Evolutionary conservation across 352 stramenopile genomes (phyloP).

Genomic region (Pythium sukuiense): DNA sequence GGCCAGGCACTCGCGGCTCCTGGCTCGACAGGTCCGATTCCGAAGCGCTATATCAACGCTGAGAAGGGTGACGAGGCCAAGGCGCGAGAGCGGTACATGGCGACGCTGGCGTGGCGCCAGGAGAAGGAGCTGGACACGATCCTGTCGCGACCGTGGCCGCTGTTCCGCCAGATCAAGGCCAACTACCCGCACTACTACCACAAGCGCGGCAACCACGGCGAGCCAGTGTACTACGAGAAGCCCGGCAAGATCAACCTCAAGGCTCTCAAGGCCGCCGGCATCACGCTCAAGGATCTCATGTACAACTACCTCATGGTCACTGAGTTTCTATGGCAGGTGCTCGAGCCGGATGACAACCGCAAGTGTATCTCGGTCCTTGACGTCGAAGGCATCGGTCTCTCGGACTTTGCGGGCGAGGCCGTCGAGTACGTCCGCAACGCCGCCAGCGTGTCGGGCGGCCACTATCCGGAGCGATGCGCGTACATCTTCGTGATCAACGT

Average conservation of each 20-base stretch:
- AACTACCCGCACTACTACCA: constrained; percentile 92
- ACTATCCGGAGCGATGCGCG: constrained; percentile 93
- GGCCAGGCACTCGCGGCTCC: constrained; percentile 9
- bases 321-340: constrained; percentile 84
- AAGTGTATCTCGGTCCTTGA: constrained; percentile 87
- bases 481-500: constrained; percentile 96
- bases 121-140: constrained; percentile 83
- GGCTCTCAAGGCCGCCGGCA: constrained; percentile 70
- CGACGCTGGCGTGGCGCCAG: constrained; percentile 75
- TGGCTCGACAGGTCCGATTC: constrained; percentile 29
- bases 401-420: constrained; percentile 84
- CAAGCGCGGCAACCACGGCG: constrained; percentile 75
- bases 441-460: constrained; percentile 76
- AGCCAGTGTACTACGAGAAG: constrained; percentile 89
- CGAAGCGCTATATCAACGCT: constrained; percentile 66
- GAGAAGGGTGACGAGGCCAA: constrained; percentile 78
- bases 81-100: constrained; percentile 62
- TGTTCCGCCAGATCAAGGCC: constrained; percentile 87
- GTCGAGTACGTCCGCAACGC: constrained; percentile 85
- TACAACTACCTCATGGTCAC: constrained; percentile 86
- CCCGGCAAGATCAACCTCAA: constrained; percentile 87
- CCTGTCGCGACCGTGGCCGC: constrained; percentile 55
- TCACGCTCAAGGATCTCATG: constrained; percentile 81
- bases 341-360: constrained; percentile 81
- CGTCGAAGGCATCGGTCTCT: constrained; percentile 81